These are phyloP conservation scores for Ustilago lituana DNA, from an alignment of 1,284 basidiomycete genomes.

Conservation along the genomic window DNA sequence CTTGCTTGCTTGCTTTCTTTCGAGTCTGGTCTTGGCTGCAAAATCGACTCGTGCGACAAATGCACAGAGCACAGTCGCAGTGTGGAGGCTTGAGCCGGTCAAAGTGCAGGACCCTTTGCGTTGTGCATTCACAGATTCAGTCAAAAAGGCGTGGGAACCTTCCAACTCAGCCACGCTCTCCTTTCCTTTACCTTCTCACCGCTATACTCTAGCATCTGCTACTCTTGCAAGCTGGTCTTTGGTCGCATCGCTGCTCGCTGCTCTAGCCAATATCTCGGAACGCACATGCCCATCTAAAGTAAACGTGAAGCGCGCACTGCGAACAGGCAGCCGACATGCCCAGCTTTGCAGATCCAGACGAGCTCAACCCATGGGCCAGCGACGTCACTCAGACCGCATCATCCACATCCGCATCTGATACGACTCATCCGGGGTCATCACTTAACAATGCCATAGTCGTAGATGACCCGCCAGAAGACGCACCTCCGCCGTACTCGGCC, in stretches of 20 bases:
- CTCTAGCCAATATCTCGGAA: too few species aligned
- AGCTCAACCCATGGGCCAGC: constrained; percentile 30
- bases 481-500: constrained; percentile 3
- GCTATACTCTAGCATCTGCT: too few species aligned
- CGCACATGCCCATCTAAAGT: too few species aligned
- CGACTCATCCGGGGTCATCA: constrained; percentile 17
- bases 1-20: background rate
- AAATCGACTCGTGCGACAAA: constrained; percentile 11
- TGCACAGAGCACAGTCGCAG: too few species aligned
- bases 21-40: background rate
- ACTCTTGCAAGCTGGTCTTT: too few species aligned
- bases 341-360: constrained; percentile 5
- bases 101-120: constrained; percentile 7
- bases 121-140: background rate
- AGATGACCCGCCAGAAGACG: constrained; percentile 32
- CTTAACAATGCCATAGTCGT: constrained; percentile 26
- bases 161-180: constrained; percentile 13
- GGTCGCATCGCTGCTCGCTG: too few species aligned
- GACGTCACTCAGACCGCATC: background rate
- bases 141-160: constrained; percentile 2
- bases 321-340: constrained; percentile 15
- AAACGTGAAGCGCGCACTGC: constrained; percentile 1
- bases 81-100: constrained; percentile 6
- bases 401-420: background rate
- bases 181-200: too few species aligned